Percentiles rank a stretch among this genome's conserved stretches.
These are phyloP conservation scores for Plasmodium gonderi DNA, from an alignment of 169 alveolate genomes.

Conservation along the genomic window DNA sequence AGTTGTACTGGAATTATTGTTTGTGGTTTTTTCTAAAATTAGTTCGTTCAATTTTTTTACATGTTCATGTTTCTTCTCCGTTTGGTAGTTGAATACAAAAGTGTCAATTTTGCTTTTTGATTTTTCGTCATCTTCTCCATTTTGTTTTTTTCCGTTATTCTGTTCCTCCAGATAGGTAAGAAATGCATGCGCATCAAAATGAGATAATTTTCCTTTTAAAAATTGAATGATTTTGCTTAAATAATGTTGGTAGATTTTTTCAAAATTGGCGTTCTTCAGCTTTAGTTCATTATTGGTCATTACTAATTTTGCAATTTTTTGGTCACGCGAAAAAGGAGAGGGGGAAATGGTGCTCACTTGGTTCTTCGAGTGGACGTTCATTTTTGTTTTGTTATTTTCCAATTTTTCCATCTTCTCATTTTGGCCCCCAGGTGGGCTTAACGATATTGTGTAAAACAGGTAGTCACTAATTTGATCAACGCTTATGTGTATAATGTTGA, in stretches of 20 bases:
- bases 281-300: background rate
- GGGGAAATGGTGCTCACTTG: no score
- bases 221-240: constrained; percentile 18
- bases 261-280: constrained; percentile 4
- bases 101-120: background rate
- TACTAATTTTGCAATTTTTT: background rate
- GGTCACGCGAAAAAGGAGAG: background rate
- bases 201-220: background rate
- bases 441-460: constrained; percentile 36
- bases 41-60: constrained; percentile 46
- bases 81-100: constrained; percentile 21
- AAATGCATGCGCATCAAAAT: constrained; percentile 25
- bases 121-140: background rate
- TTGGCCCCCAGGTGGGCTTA: background rate
- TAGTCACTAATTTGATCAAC: constrained; percentile 21
- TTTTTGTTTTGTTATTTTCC: background rate
- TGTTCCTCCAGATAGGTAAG: constrained; percentile 11
- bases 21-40: constrained; percentile 3
- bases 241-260: constrained; percentile 30
- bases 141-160: background rate
- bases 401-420: background rate
- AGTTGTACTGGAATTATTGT: background rate
- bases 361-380: background rate
- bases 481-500: background rate
- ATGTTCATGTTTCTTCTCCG: constrained; percentile 17